A percentile compares a stretch with the other conserved stretches of the same genome.
phyloP scores from a whole-genome alignment of 805 yeast species.

The Metschnikowia arizonensis region DNA sequence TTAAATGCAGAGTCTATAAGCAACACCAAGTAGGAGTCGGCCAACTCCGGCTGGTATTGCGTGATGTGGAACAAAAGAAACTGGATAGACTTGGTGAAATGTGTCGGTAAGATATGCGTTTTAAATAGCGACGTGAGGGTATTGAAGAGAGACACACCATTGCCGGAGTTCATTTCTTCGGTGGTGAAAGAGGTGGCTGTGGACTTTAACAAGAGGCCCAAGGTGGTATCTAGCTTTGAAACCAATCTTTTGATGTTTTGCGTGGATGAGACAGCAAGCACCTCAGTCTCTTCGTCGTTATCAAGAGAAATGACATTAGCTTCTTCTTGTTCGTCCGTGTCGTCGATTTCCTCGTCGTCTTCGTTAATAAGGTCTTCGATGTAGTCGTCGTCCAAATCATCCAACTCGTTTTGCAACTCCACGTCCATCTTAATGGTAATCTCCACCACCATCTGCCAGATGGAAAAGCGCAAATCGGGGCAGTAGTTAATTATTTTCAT shows the following conservation, averaged over 20 bases:
- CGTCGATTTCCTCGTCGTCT: constrained; percentile 45
- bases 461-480: constrained; percentile 63
- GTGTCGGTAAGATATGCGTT: constrained; percentile 84
- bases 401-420: constrained; percentile 83
- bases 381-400: constrained; percentile 69
- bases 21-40: constrained; percentile 79
- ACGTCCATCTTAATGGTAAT: constrained; percentile 83
- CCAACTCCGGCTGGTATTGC: constrained; percentile 75
- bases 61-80: constrained; percentile 76
- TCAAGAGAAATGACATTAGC: constrained; percentile 17
- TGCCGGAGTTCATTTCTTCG: constrained; percentile 53
- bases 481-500: constrained; percentile 62
- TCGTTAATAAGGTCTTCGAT: constrained; percentile 50
- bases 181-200: constrained; percentile 48
- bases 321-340: constrained; percentile 21
- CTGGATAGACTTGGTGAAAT: constrained; percentile 84
- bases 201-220: constrained; percentile 52
- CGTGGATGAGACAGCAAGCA: constrained; percentile 33
- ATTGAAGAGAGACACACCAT: constrained; percentile 65
- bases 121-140: constrained; percentile 73
- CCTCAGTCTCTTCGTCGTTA: constrained; percentile 20
- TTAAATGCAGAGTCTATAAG: constrained; percentile 81
- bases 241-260: constrained; percentile 52
- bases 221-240: constrained; percentile 66
- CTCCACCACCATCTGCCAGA: constrained; percentile 81